These are phyloP conservation scores for Neocallimastix lanati DNA, from an alignment of 192 early-diverging fungal genomes.

Conservation along the genomic window DNA sequence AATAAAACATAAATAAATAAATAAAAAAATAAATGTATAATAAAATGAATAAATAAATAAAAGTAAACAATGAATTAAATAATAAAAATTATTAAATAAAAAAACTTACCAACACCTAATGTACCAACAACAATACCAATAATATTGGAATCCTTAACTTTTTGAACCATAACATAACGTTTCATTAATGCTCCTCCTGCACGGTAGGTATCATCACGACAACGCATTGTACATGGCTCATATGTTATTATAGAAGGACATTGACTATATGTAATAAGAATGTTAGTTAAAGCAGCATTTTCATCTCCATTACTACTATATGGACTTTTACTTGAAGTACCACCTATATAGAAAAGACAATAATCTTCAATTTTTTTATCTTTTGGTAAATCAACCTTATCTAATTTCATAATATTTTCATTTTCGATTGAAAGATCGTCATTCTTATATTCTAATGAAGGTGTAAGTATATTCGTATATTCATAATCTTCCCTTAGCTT, in stretches of 20 bases:
- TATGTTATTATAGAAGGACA: slow-evolving; percentile 43
- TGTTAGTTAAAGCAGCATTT: slow-evolving; percentile 64
- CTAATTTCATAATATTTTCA: background rate
- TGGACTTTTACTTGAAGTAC: background rate
- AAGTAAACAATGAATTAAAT: background rate
- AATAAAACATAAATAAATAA: background rate
- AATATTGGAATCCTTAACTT: slow-evolving; percentile 75
- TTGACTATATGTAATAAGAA: slow-evolving; percentile 58
- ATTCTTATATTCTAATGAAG: background rate
- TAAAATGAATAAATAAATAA: background rate
- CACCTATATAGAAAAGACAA: slow-evolving; percentile 65
- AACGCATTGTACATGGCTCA: slow-evolving; percentile 30
- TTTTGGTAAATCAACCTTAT: slow-evolving; percentile 13
- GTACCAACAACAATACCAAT: slow-evolving; percentile 94
- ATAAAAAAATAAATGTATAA: background rate
- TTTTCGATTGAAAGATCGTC: background rate
- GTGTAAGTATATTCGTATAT: background rate
- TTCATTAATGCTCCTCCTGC: slow-evolving; percentile 12
- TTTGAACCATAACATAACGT: slow-evolving; percentile 71
- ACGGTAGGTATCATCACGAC: slow-evolving; percentile 31
- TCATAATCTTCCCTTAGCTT: background rate
- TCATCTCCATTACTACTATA: slow-evolving; percentile 13
- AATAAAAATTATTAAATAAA: background rate
- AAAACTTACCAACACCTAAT: slow-evolving; percentile 62
- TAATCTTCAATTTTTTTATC: slow-evolving; percentile 33